Evolutionary conservation across 2,329 filamentous ascomycete genomes (phyloP), one percentile per base, ranked within the genome.

Genomic region (Gaeumannomyces sp.): DNA sequence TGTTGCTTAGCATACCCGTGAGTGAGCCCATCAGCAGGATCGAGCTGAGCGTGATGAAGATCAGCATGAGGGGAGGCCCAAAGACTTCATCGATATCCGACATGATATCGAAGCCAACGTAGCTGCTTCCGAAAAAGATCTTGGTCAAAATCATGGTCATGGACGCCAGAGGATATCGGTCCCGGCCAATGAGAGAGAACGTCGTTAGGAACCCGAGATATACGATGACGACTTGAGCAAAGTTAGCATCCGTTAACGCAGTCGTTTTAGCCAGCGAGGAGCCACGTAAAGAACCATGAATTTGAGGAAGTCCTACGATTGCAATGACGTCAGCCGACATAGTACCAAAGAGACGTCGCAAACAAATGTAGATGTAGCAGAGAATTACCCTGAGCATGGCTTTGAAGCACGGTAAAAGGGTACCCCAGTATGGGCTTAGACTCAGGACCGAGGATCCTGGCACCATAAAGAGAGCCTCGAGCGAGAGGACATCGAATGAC

Each of bases 121-220:
- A 90, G 73, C 85, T 89, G 25, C 88, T 89, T 14, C 90, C 91
- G 72, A 92, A 93, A 74, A 93, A 93, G 63, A 93, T 91, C 74
- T 91, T 91, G 67, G 90, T 89, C 65, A 93, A 76, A 67, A 91
- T 87, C 83, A 89, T 89, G 50, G 88, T 87, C 89, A 93, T 93
- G 65, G 87, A 79, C 13, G 78, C 76, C 29, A 89, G 82, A 5
- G 81, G 83, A 72, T 89, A 92, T 2, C 78, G 76, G 62, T 90
- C 88, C 64, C 90, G 84, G n/a, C 89, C 91, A 59, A 95, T 81
- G 31, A 93, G 82, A 0, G 89, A 89, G 71, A 94, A 94, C 0
- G 92, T 97, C 0, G 93, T 96, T 45, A 97, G 78, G 76, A 97
- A 97, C 60, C 93, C 92, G 61, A 95, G 78, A 73, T 96, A 97